Conservation (phyloP, 179 eudicot species). For the Actinidia arguta region DNA sequence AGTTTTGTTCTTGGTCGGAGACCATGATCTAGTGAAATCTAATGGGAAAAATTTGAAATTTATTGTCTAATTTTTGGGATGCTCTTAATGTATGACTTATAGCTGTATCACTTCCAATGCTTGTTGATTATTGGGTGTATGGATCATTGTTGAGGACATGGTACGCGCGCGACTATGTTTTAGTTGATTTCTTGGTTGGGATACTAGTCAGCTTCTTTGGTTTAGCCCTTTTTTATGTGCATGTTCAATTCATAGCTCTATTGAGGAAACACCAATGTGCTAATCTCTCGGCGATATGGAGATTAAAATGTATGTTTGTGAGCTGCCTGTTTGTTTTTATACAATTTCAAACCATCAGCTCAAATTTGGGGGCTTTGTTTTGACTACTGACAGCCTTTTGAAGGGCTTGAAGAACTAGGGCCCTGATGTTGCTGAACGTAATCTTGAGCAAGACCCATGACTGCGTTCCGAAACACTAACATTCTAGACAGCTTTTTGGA, state of each 20-base stretch:
- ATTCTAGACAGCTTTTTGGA: neutral
- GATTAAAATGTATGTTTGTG: neutral
- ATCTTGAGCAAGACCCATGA: neutral
- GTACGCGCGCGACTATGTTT: neutral
- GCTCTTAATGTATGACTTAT: too few relatives aligned
- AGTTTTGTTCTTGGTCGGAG: conserved; percentile 2
- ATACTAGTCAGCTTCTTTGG: neutral
- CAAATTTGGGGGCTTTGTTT: neutral
- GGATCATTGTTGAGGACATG: neutral
- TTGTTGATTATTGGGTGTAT: neutral
- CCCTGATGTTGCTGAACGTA: neutral
- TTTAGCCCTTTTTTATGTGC: neutral
- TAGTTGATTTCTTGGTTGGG: neutral
- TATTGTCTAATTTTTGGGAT: neutral
- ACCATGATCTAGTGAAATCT: conserved; percentile 6
- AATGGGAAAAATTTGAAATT: neutral
- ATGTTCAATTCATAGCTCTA: neutral
- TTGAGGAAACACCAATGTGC: neutral
- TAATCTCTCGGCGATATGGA: neutral
- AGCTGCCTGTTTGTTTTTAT: neutral
- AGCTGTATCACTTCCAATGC: neutral
- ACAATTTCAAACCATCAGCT: neutral
- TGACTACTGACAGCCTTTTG: neutral
- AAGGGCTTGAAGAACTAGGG: neutral
- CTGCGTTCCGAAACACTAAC: neutral